These are phyloP conservation scores for Cercophora scortea DNA, from an alignment of 495 filamentous ascomycete species.

Conservation along the genomic window DNA sequence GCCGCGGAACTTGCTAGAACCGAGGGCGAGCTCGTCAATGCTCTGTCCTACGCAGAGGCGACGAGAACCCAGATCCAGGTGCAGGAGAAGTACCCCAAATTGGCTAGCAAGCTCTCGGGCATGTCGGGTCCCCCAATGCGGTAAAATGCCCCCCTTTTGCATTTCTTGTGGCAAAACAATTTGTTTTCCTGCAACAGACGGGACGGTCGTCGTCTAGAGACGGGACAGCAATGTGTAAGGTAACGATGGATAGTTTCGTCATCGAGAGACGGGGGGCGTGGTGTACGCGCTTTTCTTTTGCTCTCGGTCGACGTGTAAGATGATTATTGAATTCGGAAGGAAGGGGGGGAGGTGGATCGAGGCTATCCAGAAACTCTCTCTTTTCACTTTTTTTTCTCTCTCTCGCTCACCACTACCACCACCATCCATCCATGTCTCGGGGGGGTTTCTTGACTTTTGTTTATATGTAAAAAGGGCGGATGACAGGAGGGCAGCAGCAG, in stretches of 20 bases:
- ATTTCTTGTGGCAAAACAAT: background rate
- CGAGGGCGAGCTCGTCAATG: conserved; percentile 92
- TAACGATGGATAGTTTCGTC: background rate
- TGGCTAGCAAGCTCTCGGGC: conserved; percentile 72
- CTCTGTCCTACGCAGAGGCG: conserved; percentile 93
- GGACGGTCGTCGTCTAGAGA: background rate
- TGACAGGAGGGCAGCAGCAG: no score
- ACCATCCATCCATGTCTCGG: no score
- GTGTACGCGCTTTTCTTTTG: background rate
- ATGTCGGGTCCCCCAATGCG: conserved; percentile 41
- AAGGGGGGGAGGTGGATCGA: no score
- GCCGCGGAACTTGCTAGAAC: conserved; percentile 94
- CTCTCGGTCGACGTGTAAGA: background rate
- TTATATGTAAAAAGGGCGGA: no score
- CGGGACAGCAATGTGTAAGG: background rate
- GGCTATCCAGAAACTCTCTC: no score
- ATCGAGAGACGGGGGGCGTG: background rate
- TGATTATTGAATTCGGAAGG: background rate
- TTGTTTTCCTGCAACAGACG: background rate
- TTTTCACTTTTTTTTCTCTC: no score
- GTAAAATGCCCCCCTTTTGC: conserved; percentile 7
- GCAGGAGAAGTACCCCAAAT: conserved; percentile 95
- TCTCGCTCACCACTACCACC: no score
- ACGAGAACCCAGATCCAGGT: conserved; percentile 96
- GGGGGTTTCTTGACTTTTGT: no score